Percentiles rank a stretch among this genome's conserved stretches.
Evolutionary conservation across 2,329 filamentous ascomycete species (phyloP).

Genomic region (Alternaria sp.): DNA sequence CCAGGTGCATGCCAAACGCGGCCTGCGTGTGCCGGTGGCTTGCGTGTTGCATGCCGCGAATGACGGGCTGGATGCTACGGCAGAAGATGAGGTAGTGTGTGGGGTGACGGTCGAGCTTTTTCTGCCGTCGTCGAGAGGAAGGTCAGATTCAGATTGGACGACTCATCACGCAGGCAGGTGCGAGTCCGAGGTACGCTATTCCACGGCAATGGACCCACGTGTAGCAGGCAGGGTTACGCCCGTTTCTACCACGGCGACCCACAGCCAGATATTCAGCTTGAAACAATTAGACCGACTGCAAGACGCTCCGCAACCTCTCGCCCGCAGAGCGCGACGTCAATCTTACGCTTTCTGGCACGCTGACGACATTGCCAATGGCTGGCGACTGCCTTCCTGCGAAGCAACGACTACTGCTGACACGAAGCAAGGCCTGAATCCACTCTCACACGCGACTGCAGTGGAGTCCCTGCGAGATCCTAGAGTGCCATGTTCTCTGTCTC

Average conservation of each 20-base stretch:
- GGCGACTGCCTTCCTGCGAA: neutral
- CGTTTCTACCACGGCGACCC: slow-evolving; percentile 12
- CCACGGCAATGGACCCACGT: slow-evolving; percentile 25
- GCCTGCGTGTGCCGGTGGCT: slow-evolving; percentile 18
- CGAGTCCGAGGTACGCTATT: slow-evolving; percentile 10
- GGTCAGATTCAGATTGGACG: neutral
- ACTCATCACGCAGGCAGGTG: slow-evolving; percentile 5
- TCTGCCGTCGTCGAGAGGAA: neutral
- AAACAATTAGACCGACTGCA: slow-evolving; percentile 12
- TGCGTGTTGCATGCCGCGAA: slow-evolving; percentile 15
- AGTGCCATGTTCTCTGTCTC: neutral
- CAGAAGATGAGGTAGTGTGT: slow-evolving; percentile 12
- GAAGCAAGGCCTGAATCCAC: neutral
- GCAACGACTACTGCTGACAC: neutral
- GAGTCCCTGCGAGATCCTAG: neutral
- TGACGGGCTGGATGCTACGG: slow-evolving; percentile 6
- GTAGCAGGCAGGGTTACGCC: slow-evolving; percentile 17
- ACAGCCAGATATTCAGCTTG: slow-evolving; percentile 12
- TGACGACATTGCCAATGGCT: neutral
- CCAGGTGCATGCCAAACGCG: slow-evolving; percentile 8
- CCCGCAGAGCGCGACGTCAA: slow-evolving; percentile 4
- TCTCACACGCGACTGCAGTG: neutral
- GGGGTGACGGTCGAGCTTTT: neutral
- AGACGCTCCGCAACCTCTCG: slow-evolving; percentile 17
- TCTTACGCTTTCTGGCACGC: neutral